These are phyloP conservation scores for Candida odintsovae DNA, from an alignment of 805 yeast species.

Conservation along the genomic window DNA sequence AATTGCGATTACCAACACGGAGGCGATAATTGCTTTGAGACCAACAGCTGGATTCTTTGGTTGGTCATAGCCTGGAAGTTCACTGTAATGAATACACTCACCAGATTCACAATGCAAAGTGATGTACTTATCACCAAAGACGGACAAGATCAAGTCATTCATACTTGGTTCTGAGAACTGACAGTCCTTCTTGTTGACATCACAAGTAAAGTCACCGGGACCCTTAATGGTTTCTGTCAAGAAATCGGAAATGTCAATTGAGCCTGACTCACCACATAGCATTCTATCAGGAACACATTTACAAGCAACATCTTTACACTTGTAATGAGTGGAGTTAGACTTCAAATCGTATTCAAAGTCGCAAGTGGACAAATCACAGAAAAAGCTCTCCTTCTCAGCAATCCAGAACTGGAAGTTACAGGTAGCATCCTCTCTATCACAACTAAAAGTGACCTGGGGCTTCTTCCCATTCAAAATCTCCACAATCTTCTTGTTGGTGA, in stretches of 20 bases:
- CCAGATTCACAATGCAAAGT: constrained; percentile 77
- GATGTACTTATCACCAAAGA: constrained; percentile 93
- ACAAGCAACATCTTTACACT: constrained; percentile 75
- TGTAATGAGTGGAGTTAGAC: constrained; percentile 66
- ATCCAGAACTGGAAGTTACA: constrained; percentile 98
- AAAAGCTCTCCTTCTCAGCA: constrained; percentile 83
- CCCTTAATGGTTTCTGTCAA: constrained; percentile 84
- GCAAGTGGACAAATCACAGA: constrained; percentile 78
- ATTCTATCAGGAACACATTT: constrained; percentile 87
- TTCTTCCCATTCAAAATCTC: constrained; percentile 70
- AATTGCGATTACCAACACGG: constrained; percentile 35
- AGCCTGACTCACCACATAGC: constrained; percentile 92
- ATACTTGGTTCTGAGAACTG: constrained; percentile 90
- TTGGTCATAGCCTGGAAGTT: constrained; percentile 80
- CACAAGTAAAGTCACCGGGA: constrained; percentile 89
- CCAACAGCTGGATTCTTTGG: constrained; percentile 48
- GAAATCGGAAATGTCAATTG: constrained; percentile 92
- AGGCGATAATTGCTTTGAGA: constrained; percentile 39
- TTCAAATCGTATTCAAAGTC: constrained; percentile 56
- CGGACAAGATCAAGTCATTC: constrained; percentile 85
- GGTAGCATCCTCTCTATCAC: constrained; percentile 55
- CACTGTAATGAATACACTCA: constrained; percentile 89
- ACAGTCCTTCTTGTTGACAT: constrained; percentile 55
- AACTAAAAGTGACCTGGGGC: constrained; percentile 91
- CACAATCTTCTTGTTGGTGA: constrained; percentile 81